Evolutionary conservation across 164 flowering plant genomes (phyloP), one percentile per base, ranked within the genome.

Genomic region (Stephania cephalantha): DNA sequence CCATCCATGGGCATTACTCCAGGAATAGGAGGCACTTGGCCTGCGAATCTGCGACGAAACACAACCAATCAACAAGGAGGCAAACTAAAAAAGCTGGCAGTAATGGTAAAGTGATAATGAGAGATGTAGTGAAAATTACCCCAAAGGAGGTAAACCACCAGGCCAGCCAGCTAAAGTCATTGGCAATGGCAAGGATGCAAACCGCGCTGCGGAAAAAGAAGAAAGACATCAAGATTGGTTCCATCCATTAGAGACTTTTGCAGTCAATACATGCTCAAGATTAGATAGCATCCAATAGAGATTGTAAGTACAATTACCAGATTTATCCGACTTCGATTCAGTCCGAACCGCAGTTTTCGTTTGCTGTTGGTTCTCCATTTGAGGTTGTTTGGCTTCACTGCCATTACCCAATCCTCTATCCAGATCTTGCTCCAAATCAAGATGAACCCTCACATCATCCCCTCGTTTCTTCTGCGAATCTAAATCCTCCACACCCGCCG

Each of bases 1-100:
- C 92, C 97, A 76, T 95, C 95, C 89, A 90, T 79, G 30, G 99
- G 78, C 5, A 87, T 86, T 71, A 96, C 91, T 78, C 94, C 94
- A 83, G 85, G 97, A 72, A 91, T 69, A 66, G 97, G 88, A 31
- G 90, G 82, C 70, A 80, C 75, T 73, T 80, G 84, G 48, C 81
- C 79, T 88, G 90, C 84, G 17, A 88, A 91, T 87, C 97, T 95
- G 97, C 78, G 46, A 80, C 68, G 69, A 64, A 35, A 74, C 7
- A 30, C 58, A 66, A 35, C 17, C 35, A 10, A 12, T 50, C 22
- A 46, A 70, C 15, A 66, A 68, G 73, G 20, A 70, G 61, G 70
- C 10, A 12, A n/a, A 71, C 20, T 42, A 71, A 46, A 35, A 35
- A 42, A 13, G 31, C 11, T 18, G 68, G 9, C 9, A 69, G 5